Evolutionary conservation across 257 asterid genomes (phyloP), one percentile per base, ranked within the genome.

Genomic region (Leonotis leonurus): DNA sequence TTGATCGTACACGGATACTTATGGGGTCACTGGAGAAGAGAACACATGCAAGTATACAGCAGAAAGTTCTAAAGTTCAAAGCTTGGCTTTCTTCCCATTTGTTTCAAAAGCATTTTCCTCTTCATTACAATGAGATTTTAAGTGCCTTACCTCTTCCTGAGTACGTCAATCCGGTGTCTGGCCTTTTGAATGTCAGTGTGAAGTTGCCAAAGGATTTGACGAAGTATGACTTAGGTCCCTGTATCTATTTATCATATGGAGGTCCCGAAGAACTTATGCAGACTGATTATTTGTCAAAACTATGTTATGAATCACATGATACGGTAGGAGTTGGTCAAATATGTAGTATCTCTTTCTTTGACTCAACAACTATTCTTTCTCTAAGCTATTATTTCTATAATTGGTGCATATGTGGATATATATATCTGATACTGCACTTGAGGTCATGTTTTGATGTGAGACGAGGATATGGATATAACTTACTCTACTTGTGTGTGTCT

Each of bases 281-380:
- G 66, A 68, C 85, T 54, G 96, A 89, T 71, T 82, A 75, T 68
- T 73, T 81, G 77, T 80, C 90, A 54, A 93, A 85, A 60, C 73
- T 93, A 64, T 81, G 84, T 73, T 85, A 80, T 56, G 87, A 84
- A 54, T 79, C 97, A 53, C 89, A 85, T 84, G 99, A 93, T 75
- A 71, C 73, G 93, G 99, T 93, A 81, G 39, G 81, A 33, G 40
- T 33, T 43, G 26, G 55, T 66, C 32, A 54, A 29, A 52, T 62
- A 45, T 65, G 46, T 33, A 8, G 24, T 25, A 45, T 64, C 54
- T 69, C 68, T 10, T 40, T 70, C 7, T 62, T 35, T 69, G 69
- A 60, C 27, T 26, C 16, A 54, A 45, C 27, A 26, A 8, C 36
- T 9, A 29, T 14, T 5, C 27, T 43, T 52, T 48, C 62, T 60